Conservation (phyloP, 192 early-diverging fungal species). For the Coemansia sp. region DNA sequence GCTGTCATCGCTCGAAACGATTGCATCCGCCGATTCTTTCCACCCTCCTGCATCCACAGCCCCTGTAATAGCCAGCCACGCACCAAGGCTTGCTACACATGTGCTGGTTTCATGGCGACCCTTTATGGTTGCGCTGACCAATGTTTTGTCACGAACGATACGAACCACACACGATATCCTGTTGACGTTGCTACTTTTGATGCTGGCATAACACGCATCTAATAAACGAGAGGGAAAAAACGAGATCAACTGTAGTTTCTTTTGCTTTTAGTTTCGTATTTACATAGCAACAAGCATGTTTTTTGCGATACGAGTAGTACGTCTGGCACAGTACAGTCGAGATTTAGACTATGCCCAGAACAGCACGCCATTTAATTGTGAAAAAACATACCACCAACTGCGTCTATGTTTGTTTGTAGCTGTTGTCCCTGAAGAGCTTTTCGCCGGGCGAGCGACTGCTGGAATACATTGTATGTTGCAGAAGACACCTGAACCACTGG, state of each 20-base stretch:
- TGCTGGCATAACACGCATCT: slow-evolving; percentile 15
- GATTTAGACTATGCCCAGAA: no score
- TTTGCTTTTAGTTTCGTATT: not conserved
- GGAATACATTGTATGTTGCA: slow-evolving; percentile 13
- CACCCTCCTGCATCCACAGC: not conserved
- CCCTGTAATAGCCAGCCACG: slow-evolving; percentile 20
- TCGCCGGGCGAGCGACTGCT: slow-evolving; percentile 20
- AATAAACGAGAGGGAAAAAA: not conserved
- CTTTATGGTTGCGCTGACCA: not conserved
- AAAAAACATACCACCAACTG: not conserved
- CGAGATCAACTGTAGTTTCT: not conserved
- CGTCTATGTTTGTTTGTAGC: not conserved
- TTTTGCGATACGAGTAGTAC: no score
- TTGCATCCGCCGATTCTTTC: not conserved
- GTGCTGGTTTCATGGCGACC: not conserved
- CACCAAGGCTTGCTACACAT: slow-evolving; percentile 12
- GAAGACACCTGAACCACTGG: slow-evolving; percentile 18
- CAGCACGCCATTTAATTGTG: not conserved
- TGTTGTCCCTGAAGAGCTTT: slow-evolving; percentile 6
- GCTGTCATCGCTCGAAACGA: not conserved
- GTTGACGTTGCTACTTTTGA: not conserved
- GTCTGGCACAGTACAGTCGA: no score
- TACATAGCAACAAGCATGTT: no score
- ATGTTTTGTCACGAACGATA: not conserved
- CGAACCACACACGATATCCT: not conserved